Evolutionary conservation across 345 rosid species (phyloP).

Genomic region (Gossypium mustelinum): DNA sequence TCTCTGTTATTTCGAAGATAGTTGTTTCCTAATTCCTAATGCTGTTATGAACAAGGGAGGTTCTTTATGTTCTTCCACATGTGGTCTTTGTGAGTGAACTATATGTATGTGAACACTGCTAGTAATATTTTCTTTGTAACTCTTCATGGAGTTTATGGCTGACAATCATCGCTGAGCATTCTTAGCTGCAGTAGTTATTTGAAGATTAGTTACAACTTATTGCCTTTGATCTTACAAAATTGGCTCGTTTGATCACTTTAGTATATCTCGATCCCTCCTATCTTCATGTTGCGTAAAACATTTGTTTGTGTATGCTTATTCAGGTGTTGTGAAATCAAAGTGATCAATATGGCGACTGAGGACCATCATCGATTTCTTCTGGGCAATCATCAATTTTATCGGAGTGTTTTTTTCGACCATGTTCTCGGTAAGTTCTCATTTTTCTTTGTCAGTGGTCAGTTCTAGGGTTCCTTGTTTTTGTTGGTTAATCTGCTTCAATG

Average conservation of each 20-base stretch:
- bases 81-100: background rate
- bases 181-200: background rate
- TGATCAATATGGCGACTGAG: conserved; percentile 51
- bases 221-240: background rate
- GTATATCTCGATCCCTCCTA: background rate
- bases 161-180: background rate
- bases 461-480: background rate
- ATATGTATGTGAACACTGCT: background rate
- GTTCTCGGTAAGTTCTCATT: conserved; percentile 53
- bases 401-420: conserved; percentile 56
- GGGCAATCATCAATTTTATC: conserved; percentile 60
- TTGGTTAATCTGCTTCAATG: background rate
- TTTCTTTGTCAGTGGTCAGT: background rate
- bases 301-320: background rate
- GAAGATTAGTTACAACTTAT: background rate
- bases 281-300: background rate
- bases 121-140: background rate
- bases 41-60: background rate
- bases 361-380: conserved; percentile 61
- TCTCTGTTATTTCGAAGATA: background rate
- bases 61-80: background rate
- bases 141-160: background rate
- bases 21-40: background rate
- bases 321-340: conserved; percentile 13
- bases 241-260: background rate